phyloP scores from a whole-genome alignment of 2,329 filamentous ascomycete species.

The Sclerotinia glacialis region DNA sequence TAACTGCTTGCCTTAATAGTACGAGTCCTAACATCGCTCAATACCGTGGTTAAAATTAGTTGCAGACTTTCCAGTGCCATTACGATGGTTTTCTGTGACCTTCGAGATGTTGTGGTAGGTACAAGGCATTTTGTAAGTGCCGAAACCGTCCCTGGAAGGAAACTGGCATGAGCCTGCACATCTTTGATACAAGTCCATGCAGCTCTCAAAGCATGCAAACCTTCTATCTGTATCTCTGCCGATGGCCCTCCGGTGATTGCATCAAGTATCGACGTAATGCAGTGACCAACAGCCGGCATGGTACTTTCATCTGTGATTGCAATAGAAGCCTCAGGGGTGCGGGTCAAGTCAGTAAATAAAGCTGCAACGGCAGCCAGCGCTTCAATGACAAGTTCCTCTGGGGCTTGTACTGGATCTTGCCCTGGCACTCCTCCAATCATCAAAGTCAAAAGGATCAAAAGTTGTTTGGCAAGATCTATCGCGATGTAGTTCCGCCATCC shows the following conservation, averaged over 20 bases:
- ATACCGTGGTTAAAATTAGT: constrained; percentile 51
- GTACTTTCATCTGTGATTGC: constrained; percentile 56
- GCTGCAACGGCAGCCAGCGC: constrained; percentile 67
- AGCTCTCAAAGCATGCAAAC: constrained; percentile 61
- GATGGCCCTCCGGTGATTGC: constrained; percentile 63
- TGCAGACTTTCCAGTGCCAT: constrained; percentile 58
- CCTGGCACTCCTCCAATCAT: constrained; percentile 71
- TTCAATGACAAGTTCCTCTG: constrained; percentile 73
- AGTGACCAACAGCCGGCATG: constrained; percentile 77
- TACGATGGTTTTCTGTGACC: constrained; percentile 62
- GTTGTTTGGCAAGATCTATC: constrained; percentile 72
- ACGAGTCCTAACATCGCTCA: constrained; percentile 57
- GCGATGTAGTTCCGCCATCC: constrained; percentile 77
- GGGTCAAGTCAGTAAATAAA: constrained; percentile 59
- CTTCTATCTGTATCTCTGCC: constrained; percentile 66
- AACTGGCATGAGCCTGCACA: constrained; percentile 72
- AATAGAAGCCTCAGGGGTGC: constrained; percentile 49
- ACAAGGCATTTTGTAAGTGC: constrained; percentile 68
- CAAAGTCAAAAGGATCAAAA: constrained; percentile 81
- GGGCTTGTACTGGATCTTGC: constrained; percentile 47
- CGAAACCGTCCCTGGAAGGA: constrained; percentile 85
- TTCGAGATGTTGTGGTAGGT: constrained; percentile 61
- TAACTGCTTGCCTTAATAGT: constrained; percentile 34
- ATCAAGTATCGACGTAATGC: constrained; percentile 76
- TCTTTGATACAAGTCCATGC: constrained; percentile 66